phyloP scores from a whole-genome alignment of 208 protist genomes.

The Leishmania braziliensis region DNA sequence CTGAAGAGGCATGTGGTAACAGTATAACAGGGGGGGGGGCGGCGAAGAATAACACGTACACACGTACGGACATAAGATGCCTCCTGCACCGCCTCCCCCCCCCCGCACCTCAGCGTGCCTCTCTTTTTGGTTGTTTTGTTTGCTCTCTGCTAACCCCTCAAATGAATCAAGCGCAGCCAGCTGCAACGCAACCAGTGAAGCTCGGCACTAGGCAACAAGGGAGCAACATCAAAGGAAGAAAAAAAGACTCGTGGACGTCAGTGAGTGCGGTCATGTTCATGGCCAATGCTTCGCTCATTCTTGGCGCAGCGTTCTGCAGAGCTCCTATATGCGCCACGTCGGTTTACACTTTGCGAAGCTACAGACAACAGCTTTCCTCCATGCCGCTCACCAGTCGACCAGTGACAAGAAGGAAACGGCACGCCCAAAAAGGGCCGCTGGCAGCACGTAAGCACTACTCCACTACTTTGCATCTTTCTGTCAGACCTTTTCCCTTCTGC shows the following conservation, averaged over 20 bases:
- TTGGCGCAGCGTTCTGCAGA: background rate
- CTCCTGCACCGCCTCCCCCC: background rate
- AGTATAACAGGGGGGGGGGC: background rate
- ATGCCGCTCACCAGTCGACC: background rate
- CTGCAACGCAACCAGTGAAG: background rate
- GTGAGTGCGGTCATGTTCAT: background rate
- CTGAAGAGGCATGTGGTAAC: background rate
- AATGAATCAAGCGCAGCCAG: background rate
- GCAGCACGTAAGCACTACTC: background rate
- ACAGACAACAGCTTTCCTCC: background rate
- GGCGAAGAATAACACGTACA: background rate
- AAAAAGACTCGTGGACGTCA: background rate
- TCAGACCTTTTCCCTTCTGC: background rate
- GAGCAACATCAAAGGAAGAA: background rate
- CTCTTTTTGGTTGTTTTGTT: background rate
- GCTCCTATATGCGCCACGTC: background rate
- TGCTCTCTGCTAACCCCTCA: background rate
- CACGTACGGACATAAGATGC: background rate
- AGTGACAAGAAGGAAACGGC: background rate
- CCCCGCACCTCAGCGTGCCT: background rate
- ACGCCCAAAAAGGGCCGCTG: background rate
- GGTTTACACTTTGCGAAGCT: background rate
- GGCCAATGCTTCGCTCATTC: background rate
- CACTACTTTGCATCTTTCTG: background rate
- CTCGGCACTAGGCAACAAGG: background rate